phyloP scores from a whole-genome alignment of 2,329 filamentous ascomycete genomes.

The Ampelomyces quisqualis region DNA sequence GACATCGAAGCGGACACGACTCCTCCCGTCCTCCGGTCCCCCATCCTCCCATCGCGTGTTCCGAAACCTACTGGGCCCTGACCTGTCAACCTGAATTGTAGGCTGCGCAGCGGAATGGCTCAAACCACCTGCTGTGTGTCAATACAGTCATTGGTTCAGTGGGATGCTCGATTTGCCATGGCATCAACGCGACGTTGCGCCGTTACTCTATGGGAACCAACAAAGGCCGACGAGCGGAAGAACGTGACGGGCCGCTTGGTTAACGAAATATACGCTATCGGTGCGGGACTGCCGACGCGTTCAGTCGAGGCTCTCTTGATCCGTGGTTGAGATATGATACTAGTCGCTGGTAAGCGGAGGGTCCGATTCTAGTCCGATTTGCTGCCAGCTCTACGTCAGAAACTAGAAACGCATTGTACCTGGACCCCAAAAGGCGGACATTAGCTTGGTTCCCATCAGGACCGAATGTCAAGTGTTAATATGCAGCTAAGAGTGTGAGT shows the following conservation, averaged over 20 bases:
- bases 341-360: not conserved
- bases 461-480: too few relatives aligned
- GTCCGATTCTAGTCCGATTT: not conserved
- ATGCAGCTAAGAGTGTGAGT: too few relatives aligned
- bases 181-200: slow-evolving; percentile 4
- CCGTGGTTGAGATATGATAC: not conserved
- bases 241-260: slow-evolving; percentile 1
- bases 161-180: not conserved
- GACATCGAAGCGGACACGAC: not conserved
- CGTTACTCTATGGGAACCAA: not conserved
- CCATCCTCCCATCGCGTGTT: not conserved
- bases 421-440: too few relatives aligned
- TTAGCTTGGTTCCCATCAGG: too few relatives aligned
- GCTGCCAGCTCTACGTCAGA: too few relatives aligned
- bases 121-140: not conserved
- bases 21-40: not conserved
- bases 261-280: not conserved
- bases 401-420: too few relatives aligned
- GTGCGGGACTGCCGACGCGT: not conserved
- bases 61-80: too few relatives aligned
- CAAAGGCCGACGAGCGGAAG: not conserved
- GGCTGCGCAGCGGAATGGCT: too few relatives aligned
- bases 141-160: not conserved
- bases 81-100: too few relatives aligned
- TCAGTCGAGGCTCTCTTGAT: not conserved